A percentile compares a stretch with the other conserved stretches of the same genome.
phyloP scores from a whole-genome alignment of 495 filamentous ascomycete genomes.

The Aspergillus wentii region DNA sequence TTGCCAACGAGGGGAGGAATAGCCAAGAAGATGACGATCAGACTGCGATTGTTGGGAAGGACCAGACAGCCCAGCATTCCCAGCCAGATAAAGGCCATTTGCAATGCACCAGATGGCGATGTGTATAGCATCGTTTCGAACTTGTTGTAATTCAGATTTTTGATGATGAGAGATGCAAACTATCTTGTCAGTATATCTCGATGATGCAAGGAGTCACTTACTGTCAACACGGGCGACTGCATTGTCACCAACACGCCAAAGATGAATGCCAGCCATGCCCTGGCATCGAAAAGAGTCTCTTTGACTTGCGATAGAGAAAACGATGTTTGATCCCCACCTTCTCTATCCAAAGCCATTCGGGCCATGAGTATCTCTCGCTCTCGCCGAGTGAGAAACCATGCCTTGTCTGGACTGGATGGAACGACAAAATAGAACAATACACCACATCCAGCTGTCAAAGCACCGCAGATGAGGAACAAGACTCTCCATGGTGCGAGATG shows the following conservation, averaged over 20 bases:
- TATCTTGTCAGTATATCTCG: no score
- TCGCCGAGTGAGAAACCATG: constrained; percentile 44
- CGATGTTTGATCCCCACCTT: constrained; percentile 48
- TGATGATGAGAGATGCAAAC: constrained; percentile 32
- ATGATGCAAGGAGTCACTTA: neutral
- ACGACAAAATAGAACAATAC: constrained; percentile 30
- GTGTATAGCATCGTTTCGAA: constrained; percentile 29
- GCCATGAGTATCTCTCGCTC: constrained; percentile 48
- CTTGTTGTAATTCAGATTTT: constrained; percentile 22
- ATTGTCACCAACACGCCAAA: constrained; percentile 32
- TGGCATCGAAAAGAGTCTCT: constrained; percentile 46
- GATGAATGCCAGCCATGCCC: constrained; percentile 49
- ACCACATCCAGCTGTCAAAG: constrained; percentile 46
- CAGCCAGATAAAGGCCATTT: constrained; percentile 28
- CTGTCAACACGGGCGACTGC: constrained; percentile 3
- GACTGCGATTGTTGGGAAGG: constrained; percentile 17
- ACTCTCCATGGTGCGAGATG: constrained; percentile 42
- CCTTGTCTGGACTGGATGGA: constrained; percentile 5
- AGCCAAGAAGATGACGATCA: constrained; percentile 15
- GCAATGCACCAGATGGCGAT: constrained; percentile 26
- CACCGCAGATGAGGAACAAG: constrained; percentile 44
- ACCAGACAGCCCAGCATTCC: constrained; percentile 18
- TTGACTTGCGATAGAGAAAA: constrained; percentile 45
- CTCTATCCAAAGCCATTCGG: constrained; percentile 48
- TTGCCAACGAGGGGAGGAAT: constrained; percentile 24